Percentiles rank a stretch among this genome's conserved stretches.
phyloP scores from a whole-genome alignment of 768 basidiomycete species.

The Mycena sanguinolenta region DNA sequence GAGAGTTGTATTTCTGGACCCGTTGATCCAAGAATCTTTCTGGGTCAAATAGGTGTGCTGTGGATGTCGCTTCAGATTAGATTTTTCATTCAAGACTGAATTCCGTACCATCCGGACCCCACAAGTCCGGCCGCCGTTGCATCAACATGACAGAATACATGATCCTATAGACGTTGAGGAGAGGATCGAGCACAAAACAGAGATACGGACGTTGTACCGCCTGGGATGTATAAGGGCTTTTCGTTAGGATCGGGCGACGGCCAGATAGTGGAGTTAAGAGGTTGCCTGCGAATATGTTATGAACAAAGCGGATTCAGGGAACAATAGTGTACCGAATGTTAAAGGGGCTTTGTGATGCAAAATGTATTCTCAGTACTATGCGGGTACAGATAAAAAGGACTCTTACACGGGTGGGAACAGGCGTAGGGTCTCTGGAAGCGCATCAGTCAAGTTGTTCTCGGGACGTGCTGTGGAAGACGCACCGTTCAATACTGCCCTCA shows the following conservation, averaged over 20 bases:
- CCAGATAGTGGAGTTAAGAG: background rate
- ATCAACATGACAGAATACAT: constrained; percentile 36
- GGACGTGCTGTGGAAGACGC: too few relatives aligned
- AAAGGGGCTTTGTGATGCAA: background rate
- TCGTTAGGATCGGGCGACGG: background rate
- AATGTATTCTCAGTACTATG: too few relatives aligned
- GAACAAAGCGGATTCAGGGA: background rate
- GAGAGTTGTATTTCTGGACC: background rate
- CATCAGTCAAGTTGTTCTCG: too few relatives aligned
- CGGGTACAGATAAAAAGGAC: too few relatives aligned
- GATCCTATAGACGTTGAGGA: constrained; percentile 16
- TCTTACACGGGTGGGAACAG: background rate
- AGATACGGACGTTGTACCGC: background rate
- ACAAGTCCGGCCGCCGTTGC: constrained; percentile 42
- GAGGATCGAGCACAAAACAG: background rate
- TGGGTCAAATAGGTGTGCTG: constrained; percentile 10
- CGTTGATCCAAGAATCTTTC: constrained; percentile 11
- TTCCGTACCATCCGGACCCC: constrained; percentile 32
- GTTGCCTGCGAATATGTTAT: background rate
- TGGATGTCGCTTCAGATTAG: background rate
- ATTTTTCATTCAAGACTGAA: background rate
- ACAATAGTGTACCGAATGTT: background rate
- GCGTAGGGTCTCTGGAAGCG: background rate
- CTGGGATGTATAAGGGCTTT: background rate
- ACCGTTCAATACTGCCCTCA: background rate